Conservation (phyloP, 140 eudicot genomes). For the Erigeron philadelphicus region DNA sequence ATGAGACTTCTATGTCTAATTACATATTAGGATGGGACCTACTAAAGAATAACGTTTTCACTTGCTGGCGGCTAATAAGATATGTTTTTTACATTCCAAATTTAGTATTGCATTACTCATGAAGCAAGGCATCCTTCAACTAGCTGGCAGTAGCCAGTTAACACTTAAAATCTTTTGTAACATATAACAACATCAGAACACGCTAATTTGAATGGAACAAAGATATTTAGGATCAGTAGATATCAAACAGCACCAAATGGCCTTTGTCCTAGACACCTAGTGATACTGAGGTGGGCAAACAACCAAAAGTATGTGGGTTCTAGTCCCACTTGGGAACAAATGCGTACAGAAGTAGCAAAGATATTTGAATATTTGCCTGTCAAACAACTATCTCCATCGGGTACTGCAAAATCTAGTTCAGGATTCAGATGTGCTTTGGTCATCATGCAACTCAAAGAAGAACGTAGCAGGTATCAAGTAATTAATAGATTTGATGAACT, state of each 20-base stretch:
- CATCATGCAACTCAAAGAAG: conserved; percentile 10
- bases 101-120: background rate
- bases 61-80: too few relatives aligned
- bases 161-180: conserved; percentile 9
- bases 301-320: too few relatives aligned
- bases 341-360: too few relatives aligned
- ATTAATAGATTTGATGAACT: background rate
- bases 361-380: too few relatives aligned
- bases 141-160: conserved; percentile 7
- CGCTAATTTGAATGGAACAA: background rate
- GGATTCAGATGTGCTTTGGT: background rate
- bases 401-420: background rate
- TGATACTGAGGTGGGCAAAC: too few relatives aligned
- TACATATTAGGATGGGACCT: conserved; percentile 11
- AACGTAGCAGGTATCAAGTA: background rate
- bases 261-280: too few relatives aligned
- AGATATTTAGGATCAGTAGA: conserved; percentile 3
- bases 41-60: background rate
- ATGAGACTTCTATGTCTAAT: background rate
- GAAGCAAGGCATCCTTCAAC: background rate
- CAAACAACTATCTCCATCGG: background rate
- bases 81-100: background rate
- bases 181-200: background rate
- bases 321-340: too few relatives aligned
- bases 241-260: background rate